Evolutionary conservation across 345 rosid genomes (phyloP), one percentile per base, ranked within the genome.

Genomic region (Iberis pinnata): DNA sequence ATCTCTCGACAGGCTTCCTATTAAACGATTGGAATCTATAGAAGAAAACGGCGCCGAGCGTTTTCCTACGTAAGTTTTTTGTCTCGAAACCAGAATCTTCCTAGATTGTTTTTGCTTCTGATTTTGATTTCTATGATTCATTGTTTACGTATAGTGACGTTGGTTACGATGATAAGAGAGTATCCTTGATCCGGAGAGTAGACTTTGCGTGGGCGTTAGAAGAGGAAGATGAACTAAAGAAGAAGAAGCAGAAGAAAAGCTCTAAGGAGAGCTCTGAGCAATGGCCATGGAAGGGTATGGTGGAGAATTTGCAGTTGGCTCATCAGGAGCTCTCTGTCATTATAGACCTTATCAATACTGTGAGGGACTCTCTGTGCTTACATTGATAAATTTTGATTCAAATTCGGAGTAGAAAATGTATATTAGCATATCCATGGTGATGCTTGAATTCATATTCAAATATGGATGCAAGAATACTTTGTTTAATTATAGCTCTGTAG

Each of bases 131-230:
- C 2, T 27, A n/a, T n/a, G n/a, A n/a, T n/a, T n/a, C n/a, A n/a
- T 2, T 27, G 32, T 27, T 27, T 27, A 0, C 32, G 32, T 27
- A 7, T 27, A 27, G 32, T 48, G 89, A 87, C 43, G 75, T 85
- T 4, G 78, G 69, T 12, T 79, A 82, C 33, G 96, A 90, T 14
- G 96, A 90, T 71, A 84, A 87, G 78, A 70, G 78, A 69, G 85
- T 76, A 0, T 84, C 95, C 9, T 52, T 80, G 69, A 90, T 84
- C 25, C 78, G 92, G 60, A 64, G 82, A 27, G 72, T 90, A 35
- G 96, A 84, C 69, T 90, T 90, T 38, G 98, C 85, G 1, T 87
- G 95, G 98, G 98, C 96, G 1, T 65, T 87, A 55, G 92, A 87
- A 73, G 80, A 76, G 43, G 82, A 87, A 46, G 85, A 78, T 4